Evolutionary conservation across 2,329 filamentous ascomycete genomes (phyloP), one percentile per base, ranked within the genome.

Genomic region (Fusarium nisikadoi): DNA sequence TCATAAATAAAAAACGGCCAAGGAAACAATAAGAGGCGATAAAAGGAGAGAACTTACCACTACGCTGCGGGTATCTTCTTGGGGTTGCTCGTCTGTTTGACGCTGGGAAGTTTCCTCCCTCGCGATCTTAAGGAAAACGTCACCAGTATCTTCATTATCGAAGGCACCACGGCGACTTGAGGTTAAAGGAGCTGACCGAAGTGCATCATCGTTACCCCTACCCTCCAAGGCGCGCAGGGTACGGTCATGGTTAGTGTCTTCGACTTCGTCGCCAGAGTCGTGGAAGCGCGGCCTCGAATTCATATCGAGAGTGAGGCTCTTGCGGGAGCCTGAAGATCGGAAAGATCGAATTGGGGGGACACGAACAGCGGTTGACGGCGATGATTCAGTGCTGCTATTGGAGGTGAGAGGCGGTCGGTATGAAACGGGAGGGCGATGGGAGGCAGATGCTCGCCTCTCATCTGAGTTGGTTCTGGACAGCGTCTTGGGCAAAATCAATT

Each of bases 121-220:
- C 17, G 88, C 88, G 65, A 90, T 90, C 59, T 83, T 86, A 66
- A 90, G 84, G 70, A 90, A 90, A 43, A 90, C 81, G 70, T 90
- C 88, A 42, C 86, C 87, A 7, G 84, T 87, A 70, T 89, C 88
- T 59, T 90, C 88, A 45, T 80, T 81, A 55, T 86, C 77, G 14
- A 74, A 63, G 75, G 77, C 49, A 75, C 80, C 69, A 74, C 79
- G 72, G 70, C 79, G 53, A 19, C 80, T 80, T 3, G 83, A 83
- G 64, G 83, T 79, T 25, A 82, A 81, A 11, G 83, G 82, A n/a
- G 84, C 83, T 72, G 81, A 80, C 31, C 82, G 82, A 52, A 78
- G 73, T 53, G 63, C 70, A 27, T 79, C 73, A 31, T 76, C 70
- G 50, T 74, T 74, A 8, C 68, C 62, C 63, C 76, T 76, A 41